These are phyloP conservation scores for Heteromeles arbutifolia DNA, from an alignment of 306 rosid genomes.

Conservation along the genomic window DNA sequence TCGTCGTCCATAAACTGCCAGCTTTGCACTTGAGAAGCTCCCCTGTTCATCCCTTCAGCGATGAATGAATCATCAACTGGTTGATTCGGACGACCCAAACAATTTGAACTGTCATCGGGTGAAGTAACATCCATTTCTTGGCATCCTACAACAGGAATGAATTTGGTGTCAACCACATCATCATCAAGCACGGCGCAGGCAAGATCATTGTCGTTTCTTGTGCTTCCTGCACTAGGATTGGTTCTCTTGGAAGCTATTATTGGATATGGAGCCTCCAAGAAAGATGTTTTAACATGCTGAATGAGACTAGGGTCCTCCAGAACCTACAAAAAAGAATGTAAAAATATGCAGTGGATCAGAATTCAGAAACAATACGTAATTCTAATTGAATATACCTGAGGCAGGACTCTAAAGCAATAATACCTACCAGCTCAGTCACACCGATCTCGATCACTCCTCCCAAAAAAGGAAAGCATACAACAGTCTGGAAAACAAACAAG, in stretches of 20 bases:
- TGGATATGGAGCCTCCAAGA: conserved; percentile 40
- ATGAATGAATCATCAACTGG: conserved; percentile 37
- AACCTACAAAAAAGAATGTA: conserved; percentile 38
- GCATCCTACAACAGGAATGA: conserved; percentile 28
- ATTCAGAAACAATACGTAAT: background rate
- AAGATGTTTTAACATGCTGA: conserved; percentile 43
- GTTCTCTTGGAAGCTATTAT: conserved; percentile 19
- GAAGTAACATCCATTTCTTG: conserved; percentile 39
- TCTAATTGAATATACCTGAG: conserved; percentile 3
- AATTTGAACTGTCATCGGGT: conserved; percentile 46
- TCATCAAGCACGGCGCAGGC: conserved; percentile 28
- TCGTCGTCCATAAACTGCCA: conserved; percentile 77
- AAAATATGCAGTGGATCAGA: background rate
- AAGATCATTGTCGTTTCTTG: conserved; percentile 23
- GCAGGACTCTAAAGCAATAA: conserved; percentile 1
- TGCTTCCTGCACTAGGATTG: conserved; percentile 20
- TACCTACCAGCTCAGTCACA: conserved; percentile 59
- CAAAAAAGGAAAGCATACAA: conserved; percentile 71
- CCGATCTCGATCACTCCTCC: conserved; percentile 83
- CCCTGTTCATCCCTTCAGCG: conserved; percentile 40
- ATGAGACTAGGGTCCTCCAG: conserved; percentile 59
- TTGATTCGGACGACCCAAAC: conserved; percentile 34
- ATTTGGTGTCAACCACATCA: conserved; percentile 29
- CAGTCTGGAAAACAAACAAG: conserved; percentile 47
- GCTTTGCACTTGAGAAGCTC: conserved; percentile 57